Evolutionary conservation across 345 rosid genomes (phyloP), one percentile per base, ranked within the genome.

Genomic region (Populus simonii): DNA sequence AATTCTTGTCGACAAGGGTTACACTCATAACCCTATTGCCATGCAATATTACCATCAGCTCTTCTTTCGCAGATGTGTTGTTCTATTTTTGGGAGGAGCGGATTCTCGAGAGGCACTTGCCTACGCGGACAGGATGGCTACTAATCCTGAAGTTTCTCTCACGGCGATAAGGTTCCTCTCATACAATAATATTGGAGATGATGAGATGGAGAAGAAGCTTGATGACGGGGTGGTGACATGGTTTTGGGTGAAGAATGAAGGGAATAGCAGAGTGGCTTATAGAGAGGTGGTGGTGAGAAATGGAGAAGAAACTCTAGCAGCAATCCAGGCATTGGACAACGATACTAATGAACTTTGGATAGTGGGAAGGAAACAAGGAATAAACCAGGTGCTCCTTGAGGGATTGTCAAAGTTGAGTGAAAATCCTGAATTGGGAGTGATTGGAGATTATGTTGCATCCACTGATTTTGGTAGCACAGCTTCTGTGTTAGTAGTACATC

Each of bases 71-170:
- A 80, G 83, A 20, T 84, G 85, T 4, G 85, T 82, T 0, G 68
- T 94, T 69, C 39, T 93, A 33, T 94, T 94, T 65, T 36, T 89
- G 7, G 98, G 97, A 66, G 98, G 98, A n/a, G 83, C 94, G 7
- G 98, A 93, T 61, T 81, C 87, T 15, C 85, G 98, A 70, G 98
- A 94, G 77, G 93, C 94, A 13, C 81, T 93, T 8, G 86, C 86
- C 11, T 83, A 83, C 13, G 89, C 97, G 0, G 93, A 90, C 3
- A 74, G 92, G 57, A 89, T 90, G 91, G 83, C 71, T 0, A 79
- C 27, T 9, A 88, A 90, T 43, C 88, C 89, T 0, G 79, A 87
- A 8, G 89, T 89, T 31, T 69, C 51, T 1, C 72, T 93, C 17
- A 86, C 83, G 0, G 88, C 90, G 22, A 76, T 92, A 20, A 74